Evolutionary conservation across 1,284 basidiomycete genomes (phyloP).

Genomic region (Leccinum fuscescens): DNA sequence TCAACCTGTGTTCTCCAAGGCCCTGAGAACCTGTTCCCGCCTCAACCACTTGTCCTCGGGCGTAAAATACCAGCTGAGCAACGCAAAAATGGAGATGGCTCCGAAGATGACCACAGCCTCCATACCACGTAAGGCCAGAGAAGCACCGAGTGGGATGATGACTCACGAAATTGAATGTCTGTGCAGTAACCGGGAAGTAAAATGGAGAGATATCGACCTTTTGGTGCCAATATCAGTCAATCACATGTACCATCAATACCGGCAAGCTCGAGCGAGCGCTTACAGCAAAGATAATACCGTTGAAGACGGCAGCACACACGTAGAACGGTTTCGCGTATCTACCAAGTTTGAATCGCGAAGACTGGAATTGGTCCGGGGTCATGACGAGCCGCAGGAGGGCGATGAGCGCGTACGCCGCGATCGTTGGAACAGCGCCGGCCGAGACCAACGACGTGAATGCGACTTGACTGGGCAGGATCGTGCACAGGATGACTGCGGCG

Average conservation of each 20-base stretch:
- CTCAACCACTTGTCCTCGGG: slow-evolving; percentile 77
- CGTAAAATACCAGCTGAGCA: slow-evolving; percentile 73
- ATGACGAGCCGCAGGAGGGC: slow-evolving; percentile 66
- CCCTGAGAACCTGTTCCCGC: slow-evolving; percentile 54
- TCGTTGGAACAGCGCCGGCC: slow-evolving; percentile 77
- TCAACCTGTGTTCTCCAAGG: slow-evolving; percentile 39
- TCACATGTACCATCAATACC: neutral
- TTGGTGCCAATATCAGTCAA: slow-evolving; percentile 1
- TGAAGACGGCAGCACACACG: slow-evolving; percentile 64
- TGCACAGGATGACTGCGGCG: slow-evolving; percentile 69
- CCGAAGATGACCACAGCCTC: slow-evolving; percentile 78
- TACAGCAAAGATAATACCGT: slow-evolving; percentile 69
- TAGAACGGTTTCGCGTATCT: slow-evolving; percentile 67
- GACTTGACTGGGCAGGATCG: slow-evolving; percentile 81
- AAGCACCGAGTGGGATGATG: neutral
- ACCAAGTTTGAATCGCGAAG: slow-evolving; percentile 70
- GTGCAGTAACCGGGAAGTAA: slow-evolving; percentile 70
- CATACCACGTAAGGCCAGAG: slow-evolving; percentile 16
- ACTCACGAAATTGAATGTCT: slow-evolving; percentile 79
- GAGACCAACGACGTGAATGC: slow-evolving; percentile 85
- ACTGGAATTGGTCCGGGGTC: slow-evolving; percentile 73
- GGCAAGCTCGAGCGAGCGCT: slow-evolving; percentile 27
- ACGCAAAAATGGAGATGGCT: slow-evolving; percentile 70
- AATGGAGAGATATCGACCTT: slow-evolving; percentile 80
- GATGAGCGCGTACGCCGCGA: slow-evolving; percentile 81